These are phyloP conservation scores for Raphanus raphanistrum DNA, from an alignment of 345 rosid species.

Conservation along the genomic window DNA sequence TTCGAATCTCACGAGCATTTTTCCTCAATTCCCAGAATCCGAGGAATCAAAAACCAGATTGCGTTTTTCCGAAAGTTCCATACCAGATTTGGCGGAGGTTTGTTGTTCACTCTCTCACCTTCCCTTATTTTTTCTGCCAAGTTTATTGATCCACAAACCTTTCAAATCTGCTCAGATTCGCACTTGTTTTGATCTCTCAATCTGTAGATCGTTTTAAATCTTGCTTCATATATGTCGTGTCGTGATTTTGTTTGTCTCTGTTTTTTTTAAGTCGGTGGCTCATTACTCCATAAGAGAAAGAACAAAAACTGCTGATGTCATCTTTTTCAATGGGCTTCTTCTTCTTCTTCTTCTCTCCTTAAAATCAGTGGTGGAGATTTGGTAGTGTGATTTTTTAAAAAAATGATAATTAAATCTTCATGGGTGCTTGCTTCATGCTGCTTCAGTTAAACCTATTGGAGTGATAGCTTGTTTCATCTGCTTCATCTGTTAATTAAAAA, in stretches of 20 bases:
- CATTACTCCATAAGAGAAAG: constrained; percentile 29
- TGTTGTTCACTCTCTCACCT: constrained; percentile 23
- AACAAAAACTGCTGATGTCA: constrained; percentile 17
- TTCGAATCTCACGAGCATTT: constrained; percentile 38
- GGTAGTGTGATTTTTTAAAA: constrained; percentile 10
- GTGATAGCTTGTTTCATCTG: neutral
- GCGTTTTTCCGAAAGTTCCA: constrained; percentile 1
- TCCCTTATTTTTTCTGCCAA: neutral
- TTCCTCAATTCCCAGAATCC: neutral
- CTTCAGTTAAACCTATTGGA: neutral
- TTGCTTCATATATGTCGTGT: neutral
- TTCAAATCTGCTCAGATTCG: constrained; percentile 30
- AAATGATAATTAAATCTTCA: neutral
- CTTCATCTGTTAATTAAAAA: neutral
- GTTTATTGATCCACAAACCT: neutral
- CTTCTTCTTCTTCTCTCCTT: neutral
- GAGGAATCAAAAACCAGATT: constrained; percentile 3
- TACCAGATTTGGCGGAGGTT: constrained; percentile 32
- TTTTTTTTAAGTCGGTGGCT: constrained; percentile 31
- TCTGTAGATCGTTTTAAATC: constrained; percentile 24
- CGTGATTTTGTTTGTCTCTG: neutral
- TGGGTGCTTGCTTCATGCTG: constrained; percentile 22
- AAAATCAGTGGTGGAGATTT: constrained; percentile 22
- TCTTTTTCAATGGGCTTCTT: neutral
- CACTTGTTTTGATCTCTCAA: constrained; percentile 23